phyloP scores from a whole-genome alignment of 768 basidiomycete species.

The Boletus patriciae region DNA sequence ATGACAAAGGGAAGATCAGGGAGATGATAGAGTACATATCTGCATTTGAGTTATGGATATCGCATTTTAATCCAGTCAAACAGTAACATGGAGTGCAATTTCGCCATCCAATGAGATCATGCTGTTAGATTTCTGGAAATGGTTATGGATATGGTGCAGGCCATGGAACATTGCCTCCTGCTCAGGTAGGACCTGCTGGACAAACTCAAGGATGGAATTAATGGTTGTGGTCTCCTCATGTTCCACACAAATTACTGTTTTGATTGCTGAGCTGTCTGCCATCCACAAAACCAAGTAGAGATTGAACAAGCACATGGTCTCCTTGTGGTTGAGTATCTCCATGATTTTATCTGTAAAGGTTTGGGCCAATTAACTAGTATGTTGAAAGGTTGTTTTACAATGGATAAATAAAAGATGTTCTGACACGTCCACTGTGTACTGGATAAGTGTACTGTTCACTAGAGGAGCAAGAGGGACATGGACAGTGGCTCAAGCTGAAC shows the following conservation, averaged over 20 bases:
- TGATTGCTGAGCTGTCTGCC: background rate
- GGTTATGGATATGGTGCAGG: background rate
- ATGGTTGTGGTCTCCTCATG: background rate
- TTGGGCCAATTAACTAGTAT: background rate
- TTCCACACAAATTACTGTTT: background rate
- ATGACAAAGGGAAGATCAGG: background rate
- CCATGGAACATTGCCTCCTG: background rate
- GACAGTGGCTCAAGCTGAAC: background rate
- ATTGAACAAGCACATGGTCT: background rate
- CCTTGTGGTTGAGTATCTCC: background rate
- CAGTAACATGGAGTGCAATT: background rate
- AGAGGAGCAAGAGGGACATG: background rate
- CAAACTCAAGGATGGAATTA: background rate
- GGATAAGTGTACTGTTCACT: background rate
- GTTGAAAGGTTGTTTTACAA: background rate
- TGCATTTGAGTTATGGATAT: background rate
- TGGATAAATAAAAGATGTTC: background rate
- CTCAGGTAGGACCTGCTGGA: background rate
- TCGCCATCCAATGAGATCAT: background rate
- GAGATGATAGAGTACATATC: background rate
- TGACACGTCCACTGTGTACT: background rate
- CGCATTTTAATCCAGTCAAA: background rate
- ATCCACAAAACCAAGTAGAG: background rate
- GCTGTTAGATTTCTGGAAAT: background rate
- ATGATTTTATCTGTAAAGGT: background rate